Base-by-base conservation (phyloP, 176 grass and related monocot species). In the Oryza longistaminata region DNA sequence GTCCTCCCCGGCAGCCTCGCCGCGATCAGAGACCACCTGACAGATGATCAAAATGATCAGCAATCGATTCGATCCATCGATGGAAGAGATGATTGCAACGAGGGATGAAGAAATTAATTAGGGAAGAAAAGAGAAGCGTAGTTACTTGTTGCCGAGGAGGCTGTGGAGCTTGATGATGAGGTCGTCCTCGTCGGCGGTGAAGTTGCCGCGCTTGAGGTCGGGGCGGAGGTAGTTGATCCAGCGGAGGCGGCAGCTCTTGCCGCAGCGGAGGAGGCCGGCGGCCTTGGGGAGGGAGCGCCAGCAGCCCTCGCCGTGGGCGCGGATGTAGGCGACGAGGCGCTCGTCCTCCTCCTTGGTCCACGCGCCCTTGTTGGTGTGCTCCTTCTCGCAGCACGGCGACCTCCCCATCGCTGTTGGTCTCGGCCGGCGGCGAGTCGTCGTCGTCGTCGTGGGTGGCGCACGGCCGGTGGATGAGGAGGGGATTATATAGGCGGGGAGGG, bases 141-240 rank as follows among this genome's bases (percentile, higher is more conserved):
- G 29, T 31, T 86, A 95, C 91, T 95, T 95, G 86, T 99, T 99
- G 9, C 96, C 96, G 7, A 99, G 83, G 35, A 94, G 67, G 87
- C 78, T 79, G 82, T 99, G 96, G 61, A 99, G 88, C 25, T 79
- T 91, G 89, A 99, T 64, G 91, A 99, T 99, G 90, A 94, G 93
- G 6, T 89, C 81, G 77, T 99, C 96, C 86, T 99, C 96, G 31
- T 99, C 91, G 73, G 82, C 42, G 16, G 75, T 83, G 91, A 99
- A 99, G 92, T 99, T 99, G 71, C 96, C 96, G 42, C 96, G 96
- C 90, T 99, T 99, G 70, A 99, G 96, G 87, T 99, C 96, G 1
- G 96, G 96, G 3, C 96, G 91, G 70, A 99, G 96, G 91, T 99
- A 99, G 86, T 99, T 99, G 91, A 96, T 99, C 96, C 96, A 99